phyloP scores from a whole-genome alignment of 2,329 filamentous ascomycete genomes.

The Colletotrichum paranaense region DNA sequence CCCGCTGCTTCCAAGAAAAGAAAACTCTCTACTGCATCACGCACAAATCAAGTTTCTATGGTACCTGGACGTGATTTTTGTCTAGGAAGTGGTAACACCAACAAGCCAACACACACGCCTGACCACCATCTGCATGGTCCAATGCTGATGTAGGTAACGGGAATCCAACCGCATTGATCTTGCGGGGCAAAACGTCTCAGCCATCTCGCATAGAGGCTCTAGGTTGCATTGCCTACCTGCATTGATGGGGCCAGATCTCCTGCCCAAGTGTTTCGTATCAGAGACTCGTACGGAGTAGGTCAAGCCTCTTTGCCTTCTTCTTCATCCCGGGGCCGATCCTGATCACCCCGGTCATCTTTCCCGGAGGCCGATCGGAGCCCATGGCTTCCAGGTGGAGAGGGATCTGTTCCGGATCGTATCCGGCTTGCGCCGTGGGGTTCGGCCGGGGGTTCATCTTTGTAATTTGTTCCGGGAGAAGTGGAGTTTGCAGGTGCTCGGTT shows the following conservation, averaged over 20 bases:
- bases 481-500: neutral
- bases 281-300: neutral
- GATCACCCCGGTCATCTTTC: neutral
- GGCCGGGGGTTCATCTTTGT: neutral
- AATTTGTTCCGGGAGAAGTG: neutral
- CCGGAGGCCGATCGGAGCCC: neutral
- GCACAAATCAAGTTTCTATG: neutral
- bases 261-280: neutral
- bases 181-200: neutral
- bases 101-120: too few relatives aligned
- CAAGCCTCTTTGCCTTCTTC: neutral
- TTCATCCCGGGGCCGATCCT: neutral
- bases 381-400: neutral
- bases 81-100: neutral
- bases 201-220: neutral
- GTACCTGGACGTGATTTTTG: neutral
- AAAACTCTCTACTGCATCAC: neutral
- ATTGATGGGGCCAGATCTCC: neutral
- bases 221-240: neutral
- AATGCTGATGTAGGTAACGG: neutral
- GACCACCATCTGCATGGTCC: too few relatives aligned
- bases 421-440: neutral
- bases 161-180: neutral
- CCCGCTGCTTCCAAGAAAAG: neutral
- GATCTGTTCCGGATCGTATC: neutral